These are phyloP conservation scores for Chlorophyllum brunneum DNA, from an alignment of 768 basidiomycete species.

Conservation along the genomic window DNA sequence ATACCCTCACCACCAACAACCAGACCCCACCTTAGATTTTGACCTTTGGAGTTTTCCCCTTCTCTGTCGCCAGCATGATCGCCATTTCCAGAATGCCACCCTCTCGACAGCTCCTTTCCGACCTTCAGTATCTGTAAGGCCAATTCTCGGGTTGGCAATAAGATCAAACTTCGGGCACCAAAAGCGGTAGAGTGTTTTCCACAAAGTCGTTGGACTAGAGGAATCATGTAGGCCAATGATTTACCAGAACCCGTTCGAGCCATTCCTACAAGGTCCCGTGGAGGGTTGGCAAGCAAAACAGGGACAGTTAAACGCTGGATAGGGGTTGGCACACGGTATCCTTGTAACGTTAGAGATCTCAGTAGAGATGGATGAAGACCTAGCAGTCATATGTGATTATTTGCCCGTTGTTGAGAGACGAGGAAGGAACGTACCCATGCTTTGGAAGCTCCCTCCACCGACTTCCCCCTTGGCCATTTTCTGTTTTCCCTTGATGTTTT, in stretches of 20 bases:
- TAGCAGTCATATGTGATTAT: conserved; percentile 23
- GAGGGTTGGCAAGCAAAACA: conserved; percentile 74
- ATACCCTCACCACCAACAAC: conserved; percentile 94
- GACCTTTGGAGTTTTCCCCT: conserved; percentile 52
- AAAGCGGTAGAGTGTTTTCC: conserved; percentile 76
- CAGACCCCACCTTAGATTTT: conserved; percentile 83
- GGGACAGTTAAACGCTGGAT: conserved; percentile 93
- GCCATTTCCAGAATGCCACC: conserved; percentile 60
- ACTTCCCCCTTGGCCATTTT: conserved; percentile 73
- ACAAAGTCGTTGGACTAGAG: conserved; percentile 81
- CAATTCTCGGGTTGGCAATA: conserved; percentile 91
- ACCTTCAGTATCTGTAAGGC: conserved; percentile 93
- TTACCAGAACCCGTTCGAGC: conserved; percentile 98
- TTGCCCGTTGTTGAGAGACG: neutral
- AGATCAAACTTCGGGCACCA: conserved; percentile 82
- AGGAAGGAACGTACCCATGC: conserved; percentile 70
- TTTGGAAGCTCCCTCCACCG: conserved; percentile 94
- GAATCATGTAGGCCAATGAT: conserved; percentile 93
- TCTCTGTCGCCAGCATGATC: conserved; percentile 75
- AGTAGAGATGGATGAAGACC: conserved; percentile 82
- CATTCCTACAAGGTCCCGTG: conserved; percentile 95
- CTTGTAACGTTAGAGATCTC: conserved; percentile 84
- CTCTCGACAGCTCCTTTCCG: conserved; percentile 89
- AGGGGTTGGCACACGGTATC: conserved; percentile 92
- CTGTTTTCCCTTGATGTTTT: conserved; percentile 69